Evolutionary conservation across 495 filamentous ascomycete species (phyloP), one percentile per base, ranked within the genome.

Genomic region (Penicillium steckii): DNA sequence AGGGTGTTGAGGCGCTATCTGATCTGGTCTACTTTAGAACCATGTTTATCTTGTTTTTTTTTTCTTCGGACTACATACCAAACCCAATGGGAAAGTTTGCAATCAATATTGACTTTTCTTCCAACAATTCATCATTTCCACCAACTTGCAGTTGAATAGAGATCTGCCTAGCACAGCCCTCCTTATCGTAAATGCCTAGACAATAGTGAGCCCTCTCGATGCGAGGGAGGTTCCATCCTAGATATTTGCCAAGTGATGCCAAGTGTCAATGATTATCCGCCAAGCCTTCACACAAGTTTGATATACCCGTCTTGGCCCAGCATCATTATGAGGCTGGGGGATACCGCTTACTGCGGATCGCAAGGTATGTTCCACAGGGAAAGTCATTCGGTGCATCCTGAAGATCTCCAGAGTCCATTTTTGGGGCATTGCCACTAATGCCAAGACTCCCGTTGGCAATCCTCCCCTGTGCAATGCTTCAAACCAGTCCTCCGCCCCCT

Each of bases 261-360:
- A 60, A 61, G 55, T 43, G 60, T 63, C 51, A 35, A 67, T 65
- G 61, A 50, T 59, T 48, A 65, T 59, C 56, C 49, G 70, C 70
- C 70, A 73, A 73, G 70, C 49, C 56, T 57, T 61, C 53, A 69
- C 53, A 69, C 59, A 49, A 56, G 60, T 72, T 59, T 63, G 67
- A 72, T 70, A 56, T 55, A 59, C 52, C 58, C 54, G 55, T 46
- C 62, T 62, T 62, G 62, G 59, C 52, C 35, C 44, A 22, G 38
- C 33, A 41, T 21, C 38, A 41, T 22, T 8, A 21, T 56, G 49
- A 52, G 57, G 52, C 47, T 46, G 46, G 54, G 55, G 49, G 44
- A 21, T 50, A 26, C 27, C 50, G 42, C 47, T 42, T 23, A 47
- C 55, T 42, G 43, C 38, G 44, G 24, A 60, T 49, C 38, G 19